Conservation (phyloP, 148 eudicot species). For the Camellia japonica region DNA sequence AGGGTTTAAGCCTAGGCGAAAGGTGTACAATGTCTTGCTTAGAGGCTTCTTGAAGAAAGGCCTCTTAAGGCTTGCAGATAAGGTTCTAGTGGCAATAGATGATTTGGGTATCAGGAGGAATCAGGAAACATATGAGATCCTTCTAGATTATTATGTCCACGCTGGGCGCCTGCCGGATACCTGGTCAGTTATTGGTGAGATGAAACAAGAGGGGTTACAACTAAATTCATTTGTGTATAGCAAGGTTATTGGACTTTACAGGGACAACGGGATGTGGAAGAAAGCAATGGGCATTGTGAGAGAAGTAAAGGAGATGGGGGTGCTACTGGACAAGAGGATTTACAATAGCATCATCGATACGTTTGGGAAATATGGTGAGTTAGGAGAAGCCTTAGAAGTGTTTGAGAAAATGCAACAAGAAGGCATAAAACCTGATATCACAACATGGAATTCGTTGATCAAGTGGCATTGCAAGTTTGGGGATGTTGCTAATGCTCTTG, state of each 20-base stretch:
- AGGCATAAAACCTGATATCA: constrained; percentile 57
- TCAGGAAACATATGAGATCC: constrained; percentile 65
- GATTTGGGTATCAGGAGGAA: constrained; percentile 45
- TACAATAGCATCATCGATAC: constrained; percentile 77
- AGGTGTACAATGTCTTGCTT: constrained; percentile 60
- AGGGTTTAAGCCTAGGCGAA: constrained; percentile 51
- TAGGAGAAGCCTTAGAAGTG: constrained; percentile 59
- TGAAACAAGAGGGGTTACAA: constrained; percentile 45
- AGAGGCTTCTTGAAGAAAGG: constrained; percentile 78
- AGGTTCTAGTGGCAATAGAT: constrained; percentile 42
- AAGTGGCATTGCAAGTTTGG: constrained; percentile 74
- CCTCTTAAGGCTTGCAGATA: constrained; percentile 45
- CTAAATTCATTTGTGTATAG: constrained; percentile 34
- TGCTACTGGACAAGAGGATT: constrained; percentile 56
- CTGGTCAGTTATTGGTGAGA: constrained; percentile 65
- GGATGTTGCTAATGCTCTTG: constrained; percentile 49
- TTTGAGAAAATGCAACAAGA: constrained; percentile 63
- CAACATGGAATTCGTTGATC: constrained; percentile 76
- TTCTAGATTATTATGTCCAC: constrained; percentile 66
- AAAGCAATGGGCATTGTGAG: constrained; percentile 69
- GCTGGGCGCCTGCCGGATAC: constrained; percentile 75
- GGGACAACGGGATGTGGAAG: constrained; percentile 97
- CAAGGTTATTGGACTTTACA: constrained; percentile 68
- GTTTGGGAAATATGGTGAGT: constrained; percentile 67
- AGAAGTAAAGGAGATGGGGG: constrained; percentile 62